These are phyloP conservation scores for Leptographium procerum DNA, from an alignment of 2,329 filamentous ascomycete species.

Conservation along the genomic window DNA sequence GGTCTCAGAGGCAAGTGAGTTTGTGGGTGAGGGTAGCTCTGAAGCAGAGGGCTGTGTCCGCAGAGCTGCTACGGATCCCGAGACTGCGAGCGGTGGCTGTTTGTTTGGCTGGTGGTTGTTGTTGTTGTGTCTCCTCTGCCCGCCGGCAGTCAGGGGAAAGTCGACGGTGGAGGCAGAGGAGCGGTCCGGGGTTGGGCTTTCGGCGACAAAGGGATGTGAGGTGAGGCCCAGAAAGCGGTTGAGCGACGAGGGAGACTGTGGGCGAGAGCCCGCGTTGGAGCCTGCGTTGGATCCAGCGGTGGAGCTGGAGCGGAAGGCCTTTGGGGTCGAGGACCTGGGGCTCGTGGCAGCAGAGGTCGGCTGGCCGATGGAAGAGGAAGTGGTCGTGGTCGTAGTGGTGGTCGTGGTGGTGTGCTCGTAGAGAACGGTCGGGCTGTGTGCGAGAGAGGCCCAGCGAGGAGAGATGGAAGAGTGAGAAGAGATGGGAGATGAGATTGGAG, in stretches of 20 bases:
- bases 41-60: too few species aligned
- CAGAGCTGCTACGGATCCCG: too few species aligned
- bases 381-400: neutral
- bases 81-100: neutral
- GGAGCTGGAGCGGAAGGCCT: neutral
- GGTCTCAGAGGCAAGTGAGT: slow-evolving; percentile 14
- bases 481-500: slow-evolving; percentile 12
- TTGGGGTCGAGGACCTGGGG: slow-evolving; percentile 5
- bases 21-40: slow-evolving; percentile 3
- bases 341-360: slow-evolving; percentile 12
- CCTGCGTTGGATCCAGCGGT: too few species aligned
- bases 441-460: slow-evolving; percentile 36
- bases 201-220: slow-evolving; percentile 17
- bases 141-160: slow-evolving; percentile 3
- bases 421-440: slow-evolving; percentile 14
- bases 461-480: slow-evolving; percentile 22
- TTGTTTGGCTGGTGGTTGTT: neutral
- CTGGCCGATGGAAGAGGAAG: too few species aligned
- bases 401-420: slow-evolving; percentile 10
- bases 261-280: slow-evolving; percentile 4
- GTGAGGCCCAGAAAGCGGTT: slow-evolving; percentile 20
- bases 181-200: neutral
- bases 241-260: slow-evolving; percentile 14
- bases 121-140: slow-evolving; percentile 10
- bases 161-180: slow-evolving; percentile 7